Evolutionary conservation across 805 yeast species (phyloP), one percentile per base, ranked within the genome.

Genomic region (Cyberlindnera amylophila): DNA sequence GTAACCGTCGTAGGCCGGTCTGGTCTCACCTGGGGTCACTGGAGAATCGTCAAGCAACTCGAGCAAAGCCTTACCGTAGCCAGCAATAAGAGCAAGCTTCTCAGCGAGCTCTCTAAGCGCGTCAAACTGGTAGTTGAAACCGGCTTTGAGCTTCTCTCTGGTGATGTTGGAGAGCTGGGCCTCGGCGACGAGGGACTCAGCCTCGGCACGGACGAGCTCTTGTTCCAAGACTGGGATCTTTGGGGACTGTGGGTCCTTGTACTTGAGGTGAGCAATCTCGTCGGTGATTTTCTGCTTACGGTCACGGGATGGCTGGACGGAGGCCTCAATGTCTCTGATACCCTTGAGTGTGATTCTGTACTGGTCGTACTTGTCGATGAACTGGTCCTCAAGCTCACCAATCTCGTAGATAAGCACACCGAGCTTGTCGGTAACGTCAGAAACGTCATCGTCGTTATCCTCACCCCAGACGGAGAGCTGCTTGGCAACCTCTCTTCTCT

Each of bases 161-260:
- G 98, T 91, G 70, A 93, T 91, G 75, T 91, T 91, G 51, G 96
- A 87, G 65, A 91, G 81, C 75, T 91, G 99, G 46, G 98, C 98
- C 75, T 91, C 99, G 47, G 99, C 99, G 59, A 91, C 99, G 58
- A 91, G 81, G 39, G 96, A 88, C 74, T 93, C 98, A 54, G 98
- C 98, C 76, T 91, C 99, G 39, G 98, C 97, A 71, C 99, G 83
- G 55, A 93, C 98, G 65, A 93, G 79, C 72, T 93, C 98, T 74
- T 93, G 98, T 77, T 91, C 99, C 67, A 91, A 80, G 42, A 90
- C 91, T 53, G 86, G 82, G 54, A 91, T 86, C 77, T 91, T 91
- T 66, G 96, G 95, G 42, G 96, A 88, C 71, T 86, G 88, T 51
- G 99, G 98, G 69, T 91, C 98, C 78, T 91, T 91, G 78, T 93